Evolutionary conservation across 495 filamentous ascomycete species (phyloP).

Genomic region (Penicillium arizonense): DNA sequence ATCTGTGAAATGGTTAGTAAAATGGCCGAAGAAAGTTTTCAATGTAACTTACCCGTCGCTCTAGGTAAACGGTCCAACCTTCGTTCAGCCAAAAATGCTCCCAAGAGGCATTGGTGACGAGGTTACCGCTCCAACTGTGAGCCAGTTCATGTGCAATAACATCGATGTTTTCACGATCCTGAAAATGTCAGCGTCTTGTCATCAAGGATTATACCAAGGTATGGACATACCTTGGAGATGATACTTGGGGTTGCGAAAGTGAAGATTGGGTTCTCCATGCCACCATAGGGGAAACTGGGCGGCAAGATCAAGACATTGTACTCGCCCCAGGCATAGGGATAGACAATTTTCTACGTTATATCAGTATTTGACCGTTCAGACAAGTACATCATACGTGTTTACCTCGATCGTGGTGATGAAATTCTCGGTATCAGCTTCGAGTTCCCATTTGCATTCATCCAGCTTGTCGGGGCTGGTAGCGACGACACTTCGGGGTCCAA

Average conservation of each 20-base stretch:
- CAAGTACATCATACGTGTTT: background rate
- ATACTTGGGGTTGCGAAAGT: conserved; percentile 94
- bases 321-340: conserved; percentile 86
- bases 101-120: conserved; percentile 89
- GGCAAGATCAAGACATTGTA: conserved; percentile 94
- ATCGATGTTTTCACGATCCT: conserved; percentile 89
- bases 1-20: conserved; percentile 23
- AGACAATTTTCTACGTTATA: conserved; percentile 61
- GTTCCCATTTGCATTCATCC: conserved; percentile 79
- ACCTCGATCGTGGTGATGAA: conserved; percentile 86
- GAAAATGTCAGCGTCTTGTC: conserved; percentile 1
- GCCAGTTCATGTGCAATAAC: conserved; percentile 94
- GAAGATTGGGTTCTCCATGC: conserved; percentile 95
- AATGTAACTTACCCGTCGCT: conserved; percentile 59
- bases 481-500: conserved; percentile 81
- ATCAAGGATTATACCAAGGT: background rate
- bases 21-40: background rate
- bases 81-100: conserved; percentile 98
- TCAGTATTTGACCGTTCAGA: background rate
- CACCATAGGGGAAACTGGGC: conserved; percentile 82
- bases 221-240: conserved; percentile 62
- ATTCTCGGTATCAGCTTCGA: conserved; percentile 84
- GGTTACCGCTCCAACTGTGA: conserved; percentile 91
- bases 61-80: conserved; percentile 93
- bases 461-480: conserved; percentile 87